Evolutionary conservation across 2,329 filamentous ascomycete genomes (phyloP), one percentile per base, ranked within the genome.

Genomic region (Massarina eburnea): DNA sequence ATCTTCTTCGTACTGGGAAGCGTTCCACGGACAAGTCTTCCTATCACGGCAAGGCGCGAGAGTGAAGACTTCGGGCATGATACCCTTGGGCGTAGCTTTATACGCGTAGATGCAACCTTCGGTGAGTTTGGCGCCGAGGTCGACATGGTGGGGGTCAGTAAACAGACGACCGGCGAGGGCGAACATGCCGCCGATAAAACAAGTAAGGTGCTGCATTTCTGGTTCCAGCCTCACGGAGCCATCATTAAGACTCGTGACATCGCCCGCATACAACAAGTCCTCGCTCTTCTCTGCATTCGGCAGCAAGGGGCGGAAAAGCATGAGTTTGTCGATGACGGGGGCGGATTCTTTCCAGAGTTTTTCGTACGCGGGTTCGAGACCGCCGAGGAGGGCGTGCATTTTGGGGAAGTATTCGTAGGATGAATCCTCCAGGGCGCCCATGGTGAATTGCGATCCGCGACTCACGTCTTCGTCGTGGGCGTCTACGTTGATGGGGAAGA

Each of bases 81-180:
- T 76, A 1, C 81, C 81, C 0, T 77, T 73, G 2, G 76, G 75
- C 36, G 78, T 78, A 4, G 74, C 69, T 42, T 77, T 71, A 59
- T 84, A 84, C 6, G 80, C 76, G 76, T 79, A 84, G 20, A 84
- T 76, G 58, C 82, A 85, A 14, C 80, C 82, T 48, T 82, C 76
- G 0, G 80, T 83, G 20, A 84, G 70, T 58, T 82, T 80, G 39
- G 73, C 71, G 18, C 80, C 82, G 32, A 84, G 73, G 1, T 76
- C 72, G 48, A 84, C 67, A 54, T 84, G 78, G 9, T 67, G 63
- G 2, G 76, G 66, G 15, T 78, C 67, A 12, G 73, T 67, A 59
- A 83, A 83, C 3, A 83, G 61, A 50, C 78, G 79, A 33, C 80
- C 77, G 6, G 79, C 82, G 1, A 84, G 66, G 0, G 74, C 81